Conservation (phyloP, 352 stramenopile genomes). For the Elongisporangium undulatum region DNA sequence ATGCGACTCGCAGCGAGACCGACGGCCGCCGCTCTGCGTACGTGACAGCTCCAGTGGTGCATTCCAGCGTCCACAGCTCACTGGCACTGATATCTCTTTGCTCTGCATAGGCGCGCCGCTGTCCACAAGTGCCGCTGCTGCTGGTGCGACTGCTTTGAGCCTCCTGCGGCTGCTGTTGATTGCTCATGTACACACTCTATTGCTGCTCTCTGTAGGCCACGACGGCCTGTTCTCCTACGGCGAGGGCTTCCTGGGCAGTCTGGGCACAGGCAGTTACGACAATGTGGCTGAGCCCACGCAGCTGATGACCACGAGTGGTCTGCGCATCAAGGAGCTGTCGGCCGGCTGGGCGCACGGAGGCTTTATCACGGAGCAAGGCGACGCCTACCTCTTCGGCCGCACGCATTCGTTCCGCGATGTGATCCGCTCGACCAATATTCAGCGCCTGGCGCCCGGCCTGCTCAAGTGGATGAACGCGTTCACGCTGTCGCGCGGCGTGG, state of each 20-base stretch:
- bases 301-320: conserved; percentile 32
- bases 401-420: conserved; percentile 84
- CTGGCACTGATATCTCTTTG: neutral
- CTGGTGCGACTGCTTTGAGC: neutral
- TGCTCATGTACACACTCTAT: neutral
- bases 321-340: conserved; percentile 60
- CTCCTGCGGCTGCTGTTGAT: neutral
- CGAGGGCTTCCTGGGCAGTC: conserved; percentile 67
- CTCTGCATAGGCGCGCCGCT: neutral
- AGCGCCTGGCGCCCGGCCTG: conserved; percentile 68
- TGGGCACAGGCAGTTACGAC: conserved; percentile 67
- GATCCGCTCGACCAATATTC: conserved; percentile 81
- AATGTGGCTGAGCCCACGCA: conserved; percentile 37
- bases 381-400: conserved; percentile 71
- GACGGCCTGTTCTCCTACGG: conserved; percentile 66
- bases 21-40: neutral
- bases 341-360: conserved; percentile 75
- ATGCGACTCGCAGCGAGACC: neutral
- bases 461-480: conserved; percentile 71
- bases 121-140: neutral
- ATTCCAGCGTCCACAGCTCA: neutral
- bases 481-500: conserved; percentile 51
- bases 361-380: conserved; percentile 61
- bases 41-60: neutral
- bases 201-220: neutral